Evolutionary conservation across 1,284 basidiomycete species (phyloP).

Genomic region (Marasmius sp.): DNA sequence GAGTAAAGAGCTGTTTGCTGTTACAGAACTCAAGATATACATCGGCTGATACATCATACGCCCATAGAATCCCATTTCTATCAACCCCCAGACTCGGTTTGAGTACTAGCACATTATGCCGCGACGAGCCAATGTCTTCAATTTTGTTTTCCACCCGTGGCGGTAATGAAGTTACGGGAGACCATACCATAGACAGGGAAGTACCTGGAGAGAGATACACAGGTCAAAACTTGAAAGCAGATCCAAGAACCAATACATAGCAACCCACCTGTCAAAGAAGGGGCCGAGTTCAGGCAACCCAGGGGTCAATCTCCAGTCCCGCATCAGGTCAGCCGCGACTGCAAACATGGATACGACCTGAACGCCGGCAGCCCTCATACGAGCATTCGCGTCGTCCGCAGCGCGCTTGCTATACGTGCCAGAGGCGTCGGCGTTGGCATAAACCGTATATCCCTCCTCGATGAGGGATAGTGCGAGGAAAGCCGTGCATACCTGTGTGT

Average conservation of each 20-base stretch:
- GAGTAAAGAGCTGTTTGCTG: too few species aligned
- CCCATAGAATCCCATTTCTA: too few species aligned
- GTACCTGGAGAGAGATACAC: slow-evolving; percentile 27
- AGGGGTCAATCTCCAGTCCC: slow-evolving; percentile 46
- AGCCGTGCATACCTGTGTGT: slow-evolving; percentile 38
- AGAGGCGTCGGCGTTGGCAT: slow-evolving; percentile 43
- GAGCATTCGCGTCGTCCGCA: slow-evolving; percentile 41
- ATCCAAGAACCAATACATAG: neutral
- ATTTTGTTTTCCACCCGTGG: slow-evolving; percentile 17
- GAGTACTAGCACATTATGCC: too few species aligned
- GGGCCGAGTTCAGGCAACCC: slow-evolving; percentile 37
- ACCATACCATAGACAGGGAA: slow-evolving; percentile 38
- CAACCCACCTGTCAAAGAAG: slow-evolving; percentile 41
- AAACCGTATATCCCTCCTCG: slow-evolving; percentile 43
- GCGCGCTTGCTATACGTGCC: slow-evolving; percentile 38
- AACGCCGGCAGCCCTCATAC: slow-evolving; percentile 44
- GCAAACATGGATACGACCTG: slow-evolving; percentile 43
- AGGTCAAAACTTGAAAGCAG: neutral
- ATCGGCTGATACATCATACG: too few species aligned
- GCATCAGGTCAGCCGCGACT: slow-evolving; percentile 40
- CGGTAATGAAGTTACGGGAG: slow-evolving; percentile 37
- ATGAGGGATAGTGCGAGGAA: slow-evolving; percentile 46
- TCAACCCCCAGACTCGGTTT: too few species aligned
- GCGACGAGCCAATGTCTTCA: too few species aligned
- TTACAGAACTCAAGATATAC: too few species aligned